Evolutionary conservation across 2,329 filamentous ascomycete species (phyloP).

Genomic region (Trichoderma brevicompactum): DNA sequence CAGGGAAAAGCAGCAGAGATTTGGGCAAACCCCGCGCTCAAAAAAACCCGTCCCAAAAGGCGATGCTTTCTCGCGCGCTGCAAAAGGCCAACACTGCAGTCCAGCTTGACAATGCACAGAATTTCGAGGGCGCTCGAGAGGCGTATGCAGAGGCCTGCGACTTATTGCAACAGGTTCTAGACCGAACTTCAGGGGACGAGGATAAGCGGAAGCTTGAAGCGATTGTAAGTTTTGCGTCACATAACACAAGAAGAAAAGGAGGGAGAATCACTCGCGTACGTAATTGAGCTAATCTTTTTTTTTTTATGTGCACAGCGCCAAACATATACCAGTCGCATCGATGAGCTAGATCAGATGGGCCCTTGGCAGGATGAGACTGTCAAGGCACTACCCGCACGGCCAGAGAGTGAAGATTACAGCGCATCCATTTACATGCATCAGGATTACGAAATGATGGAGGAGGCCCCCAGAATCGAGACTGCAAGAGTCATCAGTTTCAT

Average conservation of each 20-base stretch:
- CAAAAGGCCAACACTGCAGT: slow-evolving; percentile 97
- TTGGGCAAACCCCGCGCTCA: slow-evolving; percentile 35
- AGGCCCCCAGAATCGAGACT: slow-evolving; percentile 49
- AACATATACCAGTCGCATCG: slow-evolving; percentile 89
- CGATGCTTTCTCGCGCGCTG: slow-evolving; percentile 93
- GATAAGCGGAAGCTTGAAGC: slow-evolving; percentile 90
- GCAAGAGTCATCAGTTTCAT: slow-evolving; percentile 56
- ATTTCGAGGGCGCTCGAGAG: slow-evolving; percentile 87
- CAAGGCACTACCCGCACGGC: slow-evolving; percentile 76
- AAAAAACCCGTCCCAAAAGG: slow-evolving; percentile 79
- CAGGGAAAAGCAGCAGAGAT: slow-evolving; percentile 43
- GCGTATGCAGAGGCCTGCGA: slow-evolving; percentile 91
- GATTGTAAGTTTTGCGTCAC: slow-evolving; percentile 68
- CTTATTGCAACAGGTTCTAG: slow-evolving; percentile 84
- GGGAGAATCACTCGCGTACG: no score
- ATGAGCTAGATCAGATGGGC: slow-evolving; percentile 77
- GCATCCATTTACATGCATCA: slow-evolving; percentile 16
- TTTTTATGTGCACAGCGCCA: slow-evolving; percentile 65
- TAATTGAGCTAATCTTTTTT: slow-evolving; percentile 26
- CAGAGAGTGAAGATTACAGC: slow-evolving; percentile 56
- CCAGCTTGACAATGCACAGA: slow-evolving; percentile 92
- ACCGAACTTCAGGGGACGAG: slow-evolving; percentile 80
- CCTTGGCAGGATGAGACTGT: slow-evolving; percentile 58
- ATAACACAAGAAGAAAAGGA: not conserved
- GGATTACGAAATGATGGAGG: not conserved